A percentile compares a stretch with the other conserved stretches of the same genome.
These are phyloP conservation scores for Neckera pumila DNA, from an alignment of 225 moss, liverwort and hornwort genomes.

Conservation along the genomic window DNA sequence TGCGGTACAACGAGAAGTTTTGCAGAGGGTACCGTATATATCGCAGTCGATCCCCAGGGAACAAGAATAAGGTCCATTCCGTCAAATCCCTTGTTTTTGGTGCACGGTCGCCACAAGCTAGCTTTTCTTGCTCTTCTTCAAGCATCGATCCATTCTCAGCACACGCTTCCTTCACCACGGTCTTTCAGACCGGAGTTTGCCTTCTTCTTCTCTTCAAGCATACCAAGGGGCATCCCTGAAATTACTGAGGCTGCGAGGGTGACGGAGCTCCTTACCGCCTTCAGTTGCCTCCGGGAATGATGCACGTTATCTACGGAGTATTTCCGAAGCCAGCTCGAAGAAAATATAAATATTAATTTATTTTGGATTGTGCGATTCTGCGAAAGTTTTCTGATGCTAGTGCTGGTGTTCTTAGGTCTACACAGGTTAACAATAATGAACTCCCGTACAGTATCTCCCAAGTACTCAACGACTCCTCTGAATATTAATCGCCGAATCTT, in stretches of 20 bases:
- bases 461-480: too few relatives aligned
- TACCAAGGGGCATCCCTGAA: neutral
- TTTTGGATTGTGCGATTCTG: neutral
- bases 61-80: too few relatives aligned
- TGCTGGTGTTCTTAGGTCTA: neutral
- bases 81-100: neutral
- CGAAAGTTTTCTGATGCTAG: neutral
- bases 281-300: neutral
- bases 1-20: neutral
- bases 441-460: neutral
- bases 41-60: neutral
- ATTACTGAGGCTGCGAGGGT: neutral
- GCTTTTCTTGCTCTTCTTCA: neutral
- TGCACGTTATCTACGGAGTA: neutral
- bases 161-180: neutral
- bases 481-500: neutral
- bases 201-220: neutral
- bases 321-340: neutral
- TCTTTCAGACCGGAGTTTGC: neutral
- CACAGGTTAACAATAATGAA: neutral
- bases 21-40: too few relatives aligned
- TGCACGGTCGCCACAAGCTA: neutral
- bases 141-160: neutral
- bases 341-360: too few relatives aligned
- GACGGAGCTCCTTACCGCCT: neutral